Base-by-base conservation (phyloP, 225 moss, liverwort and hornwort genomes). In the Straminergon stramineum region DNA sequence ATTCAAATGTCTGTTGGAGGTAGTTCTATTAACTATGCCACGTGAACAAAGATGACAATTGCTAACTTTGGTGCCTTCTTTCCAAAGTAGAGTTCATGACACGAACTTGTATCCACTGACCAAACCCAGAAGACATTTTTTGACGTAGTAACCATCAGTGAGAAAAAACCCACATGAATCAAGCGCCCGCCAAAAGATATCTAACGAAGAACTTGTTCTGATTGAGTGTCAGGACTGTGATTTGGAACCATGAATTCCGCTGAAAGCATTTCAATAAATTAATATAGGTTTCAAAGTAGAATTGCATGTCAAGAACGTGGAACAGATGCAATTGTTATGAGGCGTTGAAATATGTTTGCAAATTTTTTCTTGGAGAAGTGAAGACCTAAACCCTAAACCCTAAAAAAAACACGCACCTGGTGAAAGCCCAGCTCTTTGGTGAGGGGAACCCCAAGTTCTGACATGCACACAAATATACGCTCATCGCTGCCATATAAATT, bases 341-440 rank as follows among this genome's bases (percentile, higher is more conserved):
- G 73, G 35, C 32, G 74, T 53, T 83, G 53, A 88, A 71, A 52
- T 32, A 22, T 16, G 41, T 19, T 20, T 11, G 15, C 22, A 34
- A 13, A 64, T 26, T 34, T 65, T 48, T 52, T 41, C 41, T 12
- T 17, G 81, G 37, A 66, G 68, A 89, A 84, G 58, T 34, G 43
- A 34, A 61, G 32, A 56, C 88, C 88, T 19, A 75, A 75, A 75
- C 48, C 75, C 75, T 51, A 32, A 75, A 51, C 51, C 31, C 75
- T 75, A 11, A 51, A 51, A 51, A 4, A 4, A 77, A 78, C 17
- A 5, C n/a, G 57, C 26, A 79, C 79, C 79, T 93, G 93, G 75
- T 93, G 93, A 37, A 93, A 93, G 62, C 93, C 93, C 15, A 67
- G 39, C 28, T 93, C 93, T 39, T 76, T 86, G 11, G 91, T 91